These are phyloP conservation scores for Neurospora discreta DNA, from an alignment of 495 filamentous ascomycete species.

Conservation along the genomic window DNA sequence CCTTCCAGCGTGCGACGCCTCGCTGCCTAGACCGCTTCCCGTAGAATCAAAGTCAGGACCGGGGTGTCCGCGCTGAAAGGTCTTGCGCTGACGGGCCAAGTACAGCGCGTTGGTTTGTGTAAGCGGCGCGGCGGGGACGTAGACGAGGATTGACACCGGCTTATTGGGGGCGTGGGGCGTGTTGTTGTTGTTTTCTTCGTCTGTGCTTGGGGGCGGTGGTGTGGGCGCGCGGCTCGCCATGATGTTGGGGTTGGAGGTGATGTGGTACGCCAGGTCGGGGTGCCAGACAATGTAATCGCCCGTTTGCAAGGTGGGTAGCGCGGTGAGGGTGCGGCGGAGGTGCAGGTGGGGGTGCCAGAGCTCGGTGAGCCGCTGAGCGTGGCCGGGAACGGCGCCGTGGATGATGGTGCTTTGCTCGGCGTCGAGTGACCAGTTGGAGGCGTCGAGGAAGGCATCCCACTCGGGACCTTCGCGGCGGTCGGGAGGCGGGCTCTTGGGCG, in stretches of 20 bases:
- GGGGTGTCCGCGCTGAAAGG: constrained; percentile 52
- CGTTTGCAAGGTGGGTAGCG: constrained; percentile 63
- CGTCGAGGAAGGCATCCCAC: constrained; percentile 40
- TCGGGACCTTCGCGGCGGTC: constrained; percentile 23
- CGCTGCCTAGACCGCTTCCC: constrained; percentile 34
- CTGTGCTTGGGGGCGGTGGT: constrained; percentile 13
- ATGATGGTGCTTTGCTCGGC: constrained; percentile 44
- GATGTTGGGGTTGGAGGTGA: constrained; percentile 33
- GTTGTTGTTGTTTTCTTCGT: neutral
- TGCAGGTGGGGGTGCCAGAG: constrained; percentile 71
- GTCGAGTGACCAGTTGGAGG: constrained; percentile 47
- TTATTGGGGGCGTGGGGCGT: neutral
- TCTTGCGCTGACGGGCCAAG: constrained; percentile 64
- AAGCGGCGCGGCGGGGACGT: constrained; percentile 75
- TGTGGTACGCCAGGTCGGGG: constrained; percentile 53
- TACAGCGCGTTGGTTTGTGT: constrained; percentile 69
- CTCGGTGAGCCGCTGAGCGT: constrained; percentile 68
- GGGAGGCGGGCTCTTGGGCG: constrained; percentile 37
- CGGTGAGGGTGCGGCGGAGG: constrained; percentile 62
- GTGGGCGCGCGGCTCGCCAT: constrained; percentile 24
- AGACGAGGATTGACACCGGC: constrained; percentile 41
- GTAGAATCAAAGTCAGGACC: constrained; percentile 59
- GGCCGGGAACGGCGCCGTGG: constrained; percentile 70
- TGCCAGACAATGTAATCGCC: constrained; percentile 93
- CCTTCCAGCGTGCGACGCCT: constrained; percentile 32